Base-by-base conservation (phyloP, 2,329 filamentous ascomycete genomes). In the Penicillium sclerotigenum region DNA sequence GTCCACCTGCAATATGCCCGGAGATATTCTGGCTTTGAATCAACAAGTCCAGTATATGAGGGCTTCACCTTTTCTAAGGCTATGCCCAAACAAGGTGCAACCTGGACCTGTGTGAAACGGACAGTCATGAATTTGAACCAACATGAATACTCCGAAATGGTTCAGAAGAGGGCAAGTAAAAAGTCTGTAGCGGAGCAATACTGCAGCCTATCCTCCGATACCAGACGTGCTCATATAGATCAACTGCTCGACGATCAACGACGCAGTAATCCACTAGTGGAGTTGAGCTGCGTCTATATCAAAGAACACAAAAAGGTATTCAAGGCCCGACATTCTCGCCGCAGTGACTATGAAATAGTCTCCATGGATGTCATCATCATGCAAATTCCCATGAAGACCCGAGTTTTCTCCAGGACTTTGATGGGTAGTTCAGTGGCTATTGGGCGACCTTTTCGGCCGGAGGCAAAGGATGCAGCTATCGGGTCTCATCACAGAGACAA, bases 201-300 rank as follows among this genome's bases (percentile, higher is more conserved):
- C 40, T 63, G 66, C 22, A 59, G 33, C 1, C 53, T 77, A 4
- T 65, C 52, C 7, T 51, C 66, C 1, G 59, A 60, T 16, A 43
- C 59, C 24, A 72, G 69, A 34, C 68, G 69, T 4, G 56, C 61
- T 7, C 73, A 73, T 57, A 68, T 77, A 38, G 69, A 73, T 22
- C 60, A 65, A 18, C 54, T 77, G 24, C 68, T 77, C 16, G 60
- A 68, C 16, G 70, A 73, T 42, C 67, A 68, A 38, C 68, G 65
- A 40, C 56, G 58, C 5, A 58, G 54, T 16, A 67, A 75, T 31
- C 61, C 63, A 16, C 61, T 63, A 5, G 72, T 71, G 16, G 66
- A 72, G 56, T 76, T 73, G 71, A 69, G 59, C n/a, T 73, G 66
- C 46, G 71, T 68, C n/a, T 75, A 74, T 58, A 65, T 71, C 24